Percentiles rank a stretch among this genome's conserved stretches.
These are phyloP conservation scores for Edaphochlamys debaryana DNA, from an alignment of 139 green algal species.

Conservation along the genomic window DNA sequence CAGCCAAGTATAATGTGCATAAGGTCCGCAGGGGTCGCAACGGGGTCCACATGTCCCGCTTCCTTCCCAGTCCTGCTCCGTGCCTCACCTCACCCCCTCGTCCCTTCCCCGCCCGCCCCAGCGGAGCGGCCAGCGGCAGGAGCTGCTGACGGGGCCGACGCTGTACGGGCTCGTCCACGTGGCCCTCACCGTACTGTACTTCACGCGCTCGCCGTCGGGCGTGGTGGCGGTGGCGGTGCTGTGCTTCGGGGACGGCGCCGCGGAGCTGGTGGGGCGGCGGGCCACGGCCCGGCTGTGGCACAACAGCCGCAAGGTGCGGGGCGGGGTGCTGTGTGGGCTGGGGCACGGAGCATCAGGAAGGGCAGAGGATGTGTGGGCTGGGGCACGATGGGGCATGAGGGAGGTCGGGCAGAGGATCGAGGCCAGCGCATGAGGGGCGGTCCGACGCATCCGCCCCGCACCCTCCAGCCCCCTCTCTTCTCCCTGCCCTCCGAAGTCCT, in stretches of 20 bases:
- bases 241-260: constrained; percentile 40
- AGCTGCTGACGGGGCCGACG: constrained; percentile 41
- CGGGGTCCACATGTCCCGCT: no score
- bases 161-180: constrained; percentile 44
- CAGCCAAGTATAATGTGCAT: no score
- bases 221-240: constrained; percentile 23
- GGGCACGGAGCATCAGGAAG: no score
- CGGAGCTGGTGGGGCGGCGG: constrained; percentile 32
- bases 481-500: no score
- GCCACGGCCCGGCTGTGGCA: not conserved
- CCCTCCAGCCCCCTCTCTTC: no score
- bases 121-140: constrained; percentile 12
- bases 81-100: not conserved
- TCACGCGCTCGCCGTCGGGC: constrained; percentile 15
- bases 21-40: no score
- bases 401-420: no score
- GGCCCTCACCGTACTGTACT: constrained; percentile 15
- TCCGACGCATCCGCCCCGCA: no score
- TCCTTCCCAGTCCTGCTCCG: no score
- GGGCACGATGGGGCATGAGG: no score
- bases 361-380: no score
- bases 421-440: no score
- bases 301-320: constrained; percentile 6
- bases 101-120: not conserved
- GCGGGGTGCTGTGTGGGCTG: not conserved